A percentile compares a stretch with the other conserved stretches of the same genome.
Evolutionary conservation across 441 rosid species (phyloP).

Genomic region (Macaranga tanarius): DNA sequence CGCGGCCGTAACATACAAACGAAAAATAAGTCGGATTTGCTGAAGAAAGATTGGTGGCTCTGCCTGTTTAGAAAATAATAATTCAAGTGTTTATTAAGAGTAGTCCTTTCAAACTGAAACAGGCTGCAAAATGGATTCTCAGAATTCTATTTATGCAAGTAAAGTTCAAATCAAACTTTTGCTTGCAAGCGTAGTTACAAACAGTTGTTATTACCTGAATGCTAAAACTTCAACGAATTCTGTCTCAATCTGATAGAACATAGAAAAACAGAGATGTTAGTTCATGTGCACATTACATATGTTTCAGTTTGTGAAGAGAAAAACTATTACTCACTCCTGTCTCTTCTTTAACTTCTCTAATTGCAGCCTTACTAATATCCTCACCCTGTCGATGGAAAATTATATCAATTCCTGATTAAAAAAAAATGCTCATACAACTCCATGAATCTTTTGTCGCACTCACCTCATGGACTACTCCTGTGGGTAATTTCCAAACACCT

Average conservation of each 20-base stretch:
- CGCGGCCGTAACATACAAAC: constrained; percentile 53
- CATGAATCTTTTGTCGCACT: neutral
- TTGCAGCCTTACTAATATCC: constrained; percentile 54
- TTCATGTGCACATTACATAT: neutral
- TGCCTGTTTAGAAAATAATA: constrained; percentile 40
- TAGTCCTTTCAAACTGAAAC: neutral
- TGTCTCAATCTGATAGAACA: constrained; percentile 46
- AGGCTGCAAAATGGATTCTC: too few relatives aligned
- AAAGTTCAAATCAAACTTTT: too few relatives aligned
- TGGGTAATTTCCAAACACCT: constrained; percentile 71
- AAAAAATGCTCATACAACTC: neutral
- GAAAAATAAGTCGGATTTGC: constrained; percentile 61
- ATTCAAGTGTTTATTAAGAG: neutral
- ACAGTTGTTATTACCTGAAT: constrained; percentile 46
- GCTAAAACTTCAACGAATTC: constrained; percentile 65
- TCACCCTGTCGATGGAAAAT: constrained; percentile 51
- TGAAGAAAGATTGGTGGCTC: constrained; percentile 60
- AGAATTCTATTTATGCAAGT: too few relatives aligned
- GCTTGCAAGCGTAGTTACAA: too few relatives aligned
- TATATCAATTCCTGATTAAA: neutral
- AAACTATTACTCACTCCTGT: constrained; percentile 54
- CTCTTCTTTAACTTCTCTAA: constrained; percentile 81
- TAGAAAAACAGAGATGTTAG: neutral
- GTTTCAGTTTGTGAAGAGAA: neutral
- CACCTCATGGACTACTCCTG: constrained; percentile 70